Percentiles rank a stretch among this genome's conserved stretches.
Conservation (phyloP, 1,284 basidiomycete species). For the Marasmius tenuissimus region DNA sequence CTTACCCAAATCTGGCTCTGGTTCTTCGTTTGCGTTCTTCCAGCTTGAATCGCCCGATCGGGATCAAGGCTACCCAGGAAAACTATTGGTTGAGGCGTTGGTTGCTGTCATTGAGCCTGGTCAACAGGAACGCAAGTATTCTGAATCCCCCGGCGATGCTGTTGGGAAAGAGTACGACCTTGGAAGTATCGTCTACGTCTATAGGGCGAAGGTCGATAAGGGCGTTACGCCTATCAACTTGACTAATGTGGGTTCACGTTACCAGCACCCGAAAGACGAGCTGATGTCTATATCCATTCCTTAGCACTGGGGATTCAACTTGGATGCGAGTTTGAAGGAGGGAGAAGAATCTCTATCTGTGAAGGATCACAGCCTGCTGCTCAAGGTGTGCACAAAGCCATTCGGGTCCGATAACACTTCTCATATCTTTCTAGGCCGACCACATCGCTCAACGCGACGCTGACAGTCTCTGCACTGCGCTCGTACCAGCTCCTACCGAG, state of each 20-base stretch:
- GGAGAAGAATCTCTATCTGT: conserved; percentile 45
- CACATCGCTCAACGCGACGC: conserved; percentile 52
- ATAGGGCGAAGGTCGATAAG: conserved; percentile 63
- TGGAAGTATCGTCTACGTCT: conserved; percentile 64
- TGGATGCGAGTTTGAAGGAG: conserved; percentile 61
- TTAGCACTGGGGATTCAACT: conserved; percentile 83
- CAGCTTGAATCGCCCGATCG: conserved; percentile 59
- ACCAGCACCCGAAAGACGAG: background rate
- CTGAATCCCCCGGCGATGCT: conserved; percentile 23
- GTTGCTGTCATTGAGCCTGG: conserved; percentile 53
- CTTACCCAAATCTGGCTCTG: conserved; percentile 34
- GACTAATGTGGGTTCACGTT: conserved; percentile 52
- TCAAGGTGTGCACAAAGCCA: conserved; percentile 42
- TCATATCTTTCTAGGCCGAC: conserved; percentile 41
- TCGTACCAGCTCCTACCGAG: conserved; percentile 43
- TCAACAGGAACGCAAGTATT: conserved; percentile 29
- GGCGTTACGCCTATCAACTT: conserved; percentile 70
- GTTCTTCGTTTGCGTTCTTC: conserved; percentile 51
- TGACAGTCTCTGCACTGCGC: conserved; percentile 52
- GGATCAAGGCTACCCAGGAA: conserved; percentile 68
- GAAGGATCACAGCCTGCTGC: conserved; percentile 55
- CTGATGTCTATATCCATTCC: background rate
- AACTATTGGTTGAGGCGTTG: conserved; percentile 58
- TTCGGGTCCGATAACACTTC: background rate
- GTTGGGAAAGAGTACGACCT: conserved; percentile 45